A percentile compares a stretch with the other conserved stretches of the same genome.
Conservation (phyloP, 2,329 filamentous ascomycete genomes). For the Penicillium brevicompactum region DNA sequence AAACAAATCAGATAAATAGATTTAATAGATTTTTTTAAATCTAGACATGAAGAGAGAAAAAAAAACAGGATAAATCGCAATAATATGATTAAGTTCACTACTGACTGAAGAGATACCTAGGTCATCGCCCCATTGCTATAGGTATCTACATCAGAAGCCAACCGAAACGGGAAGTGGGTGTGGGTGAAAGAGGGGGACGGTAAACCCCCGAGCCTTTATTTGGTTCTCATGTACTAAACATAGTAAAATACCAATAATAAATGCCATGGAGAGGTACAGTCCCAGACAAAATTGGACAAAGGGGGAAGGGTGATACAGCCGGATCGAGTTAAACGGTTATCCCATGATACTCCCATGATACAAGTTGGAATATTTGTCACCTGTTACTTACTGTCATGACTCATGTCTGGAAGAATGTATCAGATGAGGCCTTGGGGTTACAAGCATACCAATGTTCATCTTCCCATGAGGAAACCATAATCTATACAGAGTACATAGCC, state of each 20-base stretch:
- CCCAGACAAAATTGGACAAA: constrained; percentile 19
- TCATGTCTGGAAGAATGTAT: constrained; percentile 27
- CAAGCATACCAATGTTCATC: constrained; percentile 17
- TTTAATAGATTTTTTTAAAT: neutral
- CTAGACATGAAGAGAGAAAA: neutral
- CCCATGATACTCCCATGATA: constrained; percentile 26
- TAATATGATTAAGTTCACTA: constrained; percentile 3
- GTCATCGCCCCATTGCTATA: neutral
- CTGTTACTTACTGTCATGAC: constrained; percentile 26
- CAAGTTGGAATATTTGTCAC: constrained; percentile 22
- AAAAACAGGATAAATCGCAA: neutral
- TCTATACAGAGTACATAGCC: constrained; percentile 7
- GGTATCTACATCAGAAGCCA: constrained; percentile 3
- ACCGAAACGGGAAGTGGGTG: constrained; percentile 7
- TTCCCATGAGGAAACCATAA: constrained; percentile 16
- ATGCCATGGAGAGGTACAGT: neutral
- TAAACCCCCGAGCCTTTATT: constrained; percentile 22
- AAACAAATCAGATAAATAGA: neutral
- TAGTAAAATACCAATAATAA: constrained; percentile 2
- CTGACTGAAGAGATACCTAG: neutral
- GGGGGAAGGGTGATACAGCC: constrained; percentile 31
- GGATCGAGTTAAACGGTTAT: constrained; percentile 22
- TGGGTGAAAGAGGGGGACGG: constrained; percentile 17
- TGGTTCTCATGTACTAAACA: constrained; percentile 10
- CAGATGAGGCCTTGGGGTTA: constrained; percentile 26